Base-by-base conservation (phyloP, 1,284 basidiomycete species). In the Singerocomus rubriflavus region DNA sequence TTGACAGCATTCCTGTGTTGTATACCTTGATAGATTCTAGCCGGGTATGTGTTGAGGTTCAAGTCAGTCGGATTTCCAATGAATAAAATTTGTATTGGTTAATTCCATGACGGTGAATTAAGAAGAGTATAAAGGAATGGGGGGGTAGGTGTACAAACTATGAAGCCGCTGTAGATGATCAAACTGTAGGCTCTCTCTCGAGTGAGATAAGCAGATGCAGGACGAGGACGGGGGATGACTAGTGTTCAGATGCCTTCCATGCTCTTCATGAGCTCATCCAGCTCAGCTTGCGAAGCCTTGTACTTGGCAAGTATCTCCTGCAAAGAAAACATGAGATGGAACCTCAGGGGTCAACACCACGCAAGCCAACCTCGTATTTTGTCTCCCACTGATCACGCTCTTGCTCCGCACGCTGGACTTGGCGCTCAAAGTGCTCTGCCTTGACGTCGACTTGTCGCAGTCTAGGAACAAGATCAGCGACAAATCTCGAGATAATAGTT, bases 361-460 rank as follows among this genome's bases (percentile, higher is more conserved):
- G 30, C 43, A 39, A n/a, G 30, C 62, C 78, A 62, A 93, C 93
- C 76, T 95, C 93, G 76, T 84, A 91, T 76, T 98, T 98, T 78
- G 86, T 82, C 82, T 98, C 96, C 93, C 90, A 93, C 47, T 73
- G 68, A 68, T 98, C 95, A 54, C 94, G 85, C 73, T 99, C 97
- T 69, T 91, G 85, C 72, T 98, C 95, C 52, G 84, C 76, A 48
- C 90, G 83, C 60, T 85, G 79, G 21, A 98, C 85, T 67, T 97
- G 92, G 49, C 95, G 84, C 74, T 98, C 96, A 71, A 94, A 97
- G 78, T 98, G 93, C 73, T 99, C 97, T 21, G 97, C 95, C 78
- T 98, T 98, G 73, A 99, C 90, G 70, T 99, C 97, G 51, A 96
- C 93, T 70, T 98, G 93, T 60, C 97, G 83, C 62, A 99, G 80